phyloP scores from a whole-genome alignment of 2,329 filamentous ascomycete species.

The Penicillium sp. region DNA sequence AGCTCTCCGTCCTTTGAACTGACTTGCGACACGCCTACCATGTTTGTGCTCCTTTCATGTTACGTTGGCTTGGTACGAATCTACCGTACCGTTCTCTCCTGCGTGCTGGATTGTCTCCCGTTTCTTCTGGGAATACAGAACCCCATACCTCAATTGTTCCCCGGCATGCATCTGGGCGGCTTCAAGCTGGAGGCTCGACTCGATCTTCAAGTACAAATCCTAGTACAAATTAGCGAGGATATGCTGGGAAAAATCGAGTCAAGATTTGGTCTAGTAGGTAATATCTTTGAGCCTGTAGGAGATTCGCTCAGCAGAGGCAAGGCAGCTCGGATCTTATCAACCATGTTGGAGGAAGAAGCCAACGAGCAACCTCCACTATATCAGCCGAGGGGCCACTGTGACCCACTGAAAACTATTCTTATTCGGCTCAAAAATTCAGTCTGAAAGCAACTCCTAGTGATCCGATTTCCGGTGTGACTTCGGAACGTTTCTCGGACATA shows the following conservation, averaged over 20 bases:
- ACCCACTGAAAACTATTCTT: not conserved
- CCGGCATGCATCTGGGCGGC: not conserved
- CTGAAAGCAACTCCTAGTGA: not conserved
- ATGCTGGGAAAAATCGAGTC: not conserved
- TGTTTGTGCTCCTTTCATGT: not conserved
- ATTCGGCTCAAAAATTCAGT: not conserved
- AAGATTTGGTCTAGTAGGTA: not conserved
- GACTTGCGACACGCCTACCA: not conserved
- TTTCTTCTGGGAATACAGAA: not conserved
- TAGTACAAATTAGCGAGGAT: not conserved
- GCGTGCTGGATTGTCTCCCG: not conserved
- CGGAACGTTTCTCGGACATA: constrained; percentile 3
- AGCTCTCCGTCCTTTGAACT: not conserved
- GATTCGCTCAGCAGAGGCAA: not conserved
- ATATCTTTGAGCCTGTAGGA: not conserved
- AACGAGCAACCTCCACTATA: constrained; percentile 3
- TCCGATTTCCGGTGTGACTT: not conserved
- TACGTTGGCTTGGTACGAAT: not conserved
- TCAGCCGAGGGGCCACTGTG: not conserved
- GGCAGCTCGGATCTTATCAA: not conserved
- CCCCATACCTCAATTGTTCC: not conserved
- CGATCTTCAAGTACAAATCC: not conserved
- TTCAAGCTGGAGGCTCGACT: constrained; percentile 1
- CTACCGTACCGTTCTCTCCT: not conserved
- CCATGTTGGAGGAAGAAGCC: not conserved